Percentiles rank a stretch among this genome's conserved stretches.
phyloP scores from a whole-genome alignment of 345 rosid species.

The Laguncularia racemosa region DNA sequence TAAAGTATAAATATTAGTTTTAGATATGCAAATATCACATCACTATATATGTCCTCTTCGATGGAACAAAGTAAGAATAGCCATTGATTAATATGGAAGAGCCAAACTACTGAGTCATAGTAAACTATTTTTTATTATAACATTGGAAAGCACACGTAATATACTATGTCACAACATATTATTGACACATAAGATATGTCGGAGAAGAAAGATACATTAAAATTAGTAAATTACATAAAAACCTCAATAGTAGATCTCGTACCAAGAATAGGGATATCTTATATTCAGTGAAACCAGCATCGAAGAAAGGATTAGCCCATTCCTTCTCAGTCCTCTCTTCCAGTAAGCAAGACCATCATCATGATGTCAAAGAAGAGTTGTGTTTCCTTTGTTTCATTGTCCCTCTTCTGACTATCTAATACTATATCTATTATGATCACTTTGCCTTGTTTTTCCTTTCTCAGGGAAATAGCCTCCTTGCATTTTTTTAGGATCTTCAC shows the following conservation, averaged over 20 bases:
- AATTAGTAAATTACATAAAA: constrained; percentile 6
- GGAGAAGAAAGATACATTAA: no score
- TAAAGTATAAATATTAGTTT: no score
- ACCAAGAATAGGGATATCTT: constrained; percentile 17
- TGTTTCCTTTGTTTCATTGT: neutral
- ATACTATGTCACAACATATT: no score
- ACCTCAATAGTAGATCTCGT: constrained; percentile 19
- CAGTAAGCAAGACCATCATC: constrained; percentile 6
- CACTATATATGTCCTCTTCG: no score
- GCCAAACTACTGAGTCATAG: no score
- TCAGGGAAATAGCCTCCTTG: neutral
- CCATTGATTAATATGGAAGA: no score
- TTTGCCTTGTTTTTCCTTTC: neutral
- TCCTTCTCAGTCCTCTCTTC: constrained; percentile 20
- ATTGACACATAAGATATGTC: no score
- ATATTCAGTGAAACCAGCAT: constrained; percentile 21
- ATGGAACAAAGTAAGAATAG: no score
- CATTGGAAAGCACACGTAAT: no score
- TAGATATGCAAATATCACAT: no score
- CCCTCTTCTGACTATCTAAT: neutral
- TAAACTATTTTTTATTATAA: no score
- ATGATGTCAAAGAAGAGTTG: constrained; percentile 15
- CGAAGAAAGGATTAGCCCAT: constrained; percentile 20
- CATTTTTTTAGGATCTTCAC: constrained; percentile 12
- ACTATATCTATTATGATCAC: constrained; percentile 10